A percentile compares a stretch with the other conserved stretches of the same genome.
These are phyloP conservation scores for Xylaria sp. DNA, from an alignment of 2,329 filamentous ascomycete genomes.

Conservation along the genomic window DNA sequence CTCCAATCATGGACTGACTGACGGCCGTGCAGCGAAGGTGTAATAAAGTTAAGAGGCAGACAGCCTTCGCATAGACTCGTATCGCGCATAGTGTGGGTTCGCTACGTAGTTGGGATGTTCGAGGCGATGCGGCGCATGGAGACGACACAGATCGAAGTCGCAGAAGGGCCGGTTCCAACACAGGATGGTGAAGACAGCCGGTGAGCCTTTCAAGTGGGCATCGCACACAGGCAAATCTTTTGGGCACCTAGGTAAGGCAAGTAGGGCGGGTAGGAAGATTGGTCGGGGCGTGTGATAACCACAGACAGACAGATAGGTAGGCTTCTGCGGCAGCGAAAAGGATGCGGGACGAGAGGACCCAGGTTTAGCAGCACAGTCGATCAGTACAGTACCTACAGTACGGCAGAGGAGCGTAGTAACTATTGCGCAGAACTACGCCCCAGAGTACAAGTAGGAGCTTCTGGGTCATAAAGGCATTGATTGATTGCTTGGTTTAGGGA, in stretches of 20 bases:
- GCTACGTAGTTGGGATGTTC: conserved; percentile 14
- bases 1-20: conserved; percentile 16
- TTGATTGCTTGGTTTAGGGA: conserved; percentile 14
- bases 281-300: conserved; percentile 6
- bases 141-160: conserved; percentile 17
- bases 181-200: conserved; percentile 13
- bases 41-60: conserved; percentile 25
- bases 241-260: conserved; percentile 10
- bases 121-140: conserved; percentile 24
- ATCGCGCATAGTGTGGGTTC: conserved; percentile 33
- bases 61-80: conserved; percentile 29
- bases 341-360: conserved; percentile 4
- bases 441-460: background rate
- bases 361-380: conserved; percentile 10
- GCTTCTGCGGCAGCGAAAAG: conserved; percentile 14
- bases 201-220: conserved; percentile 23
- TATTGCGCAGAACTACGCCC: no score
- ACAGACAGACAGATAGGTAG: background rate
- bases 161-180: conserved; percentile 10
- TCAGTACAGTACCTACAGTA: background rate
- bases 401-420: no score
- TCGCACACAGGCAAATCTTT: conserved; percentile 11
- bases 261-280: background rate
- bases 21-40: background rate
- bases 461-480: conserved; percentile 18